Percentiles rank a stretch among this genome's conserved stretches.
Evolutionary conservation across 768 basidiomycete genomes (phyloP).

Genomic region (Boletus rubropictus): DNA sequence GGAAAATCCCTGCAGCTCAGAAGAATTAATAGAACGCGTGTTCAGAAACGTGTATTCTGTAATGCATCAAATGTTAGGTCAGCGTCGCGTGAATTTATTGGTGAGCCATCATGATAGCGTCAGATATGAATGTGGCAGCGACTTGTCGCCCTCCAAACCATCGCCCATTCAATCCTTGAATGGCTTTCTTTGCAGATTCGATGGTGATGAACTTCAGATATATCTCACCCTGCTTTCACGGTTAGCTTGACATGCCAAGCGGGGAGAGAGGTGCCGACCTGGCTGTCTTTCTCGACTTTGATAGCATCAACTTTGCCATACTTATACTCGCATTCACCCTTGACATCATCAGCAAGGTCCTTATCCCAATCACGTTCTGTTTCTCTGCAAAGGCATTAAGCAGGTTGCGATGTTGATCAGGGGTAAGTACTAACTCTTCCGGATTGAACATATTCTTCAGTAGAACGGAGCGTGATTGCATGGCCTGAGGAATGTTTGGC

Average conservation of each 20-base stretch:
- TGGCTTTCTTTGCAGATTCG: constrained; percentile 75
- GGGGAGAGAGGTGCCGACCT: constrained; percentile 47
- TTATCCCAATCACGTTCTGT: constrained; percentile 95
- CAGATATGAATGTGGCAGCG: constrained; percentile 82
- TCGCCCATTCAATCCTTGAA: constrained; percentile 89
- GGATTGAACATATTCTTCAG: constrained; percentile 96
- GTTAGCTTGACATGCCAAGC: constrained; percentile 7
- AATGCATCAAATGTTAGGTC: constrained; percentile 26
- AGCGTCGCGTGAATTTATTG: constrained; percentile 41
- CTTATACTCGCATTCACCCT: constrained; percentile 85
- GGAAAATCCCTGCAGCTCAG: constrained; percentile 28
- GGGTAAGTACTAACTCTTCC: constrained; percentile 66
- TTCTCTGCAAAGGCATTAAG: constrained; percentile 51
- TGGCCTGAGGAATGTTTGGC: constrained; percentile 74
- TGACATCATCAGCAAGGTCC: constrained; percentile 94
- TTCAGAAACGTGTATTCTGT: constrained; percentile 24
- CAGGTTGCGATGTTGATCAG: not conserved
- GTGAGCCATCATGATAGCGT: constrained; percentile 91
- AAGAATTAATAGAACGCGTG: constrained; percentile 26
- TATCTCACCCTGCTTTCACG: constrained; percentile 75
- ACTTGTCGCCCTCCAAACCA: constrained; percentile 96
- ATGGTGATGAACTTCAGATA: constrained; percentile 86
- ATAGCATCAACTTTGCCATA: constrained; percentile 85
- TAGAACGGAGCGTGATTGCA: constrained; percentile 86
- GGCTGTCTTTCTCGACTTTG: constrained; percentile 90